Conservation (phyloP, 352 stramenopile species). For the Paralagenidium karlingii region DNA sequence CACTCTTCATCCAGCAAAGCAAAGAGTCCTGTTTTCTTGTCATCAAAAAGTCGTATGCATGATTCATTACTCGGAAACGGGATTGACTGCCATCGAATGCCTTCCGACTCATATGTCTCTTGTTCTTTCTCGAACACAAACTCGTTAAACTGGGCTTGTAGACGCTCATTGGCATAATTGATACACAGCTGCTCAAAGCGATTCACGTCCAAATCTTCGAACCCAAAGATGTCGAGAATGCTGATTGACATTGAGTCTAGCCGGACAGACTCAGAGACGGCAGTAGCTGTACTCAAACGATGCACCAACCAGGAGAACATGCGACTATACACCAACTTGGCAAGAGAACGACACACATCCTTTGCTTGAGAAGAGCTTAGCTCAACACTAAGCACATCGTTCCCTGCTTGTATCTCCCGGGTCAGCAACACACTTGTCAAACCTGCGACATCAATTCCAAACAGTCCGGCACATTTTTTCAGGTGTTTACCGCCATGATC, state of each 20-base stretch:
- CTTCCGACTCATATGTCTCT: conserved; percentile 67
- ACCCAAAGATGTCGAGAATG: conserved; percentile 85
- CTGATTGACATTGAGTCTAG: conserved; percentile 37
- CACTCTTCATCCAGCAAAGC: conserved; percentile 77
- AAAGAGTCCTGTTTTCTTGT: conserved; percentile 67
- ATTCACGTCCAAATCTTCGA: conserved; percentile 74
- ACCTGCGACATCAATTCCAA: conserved; percentile 69
- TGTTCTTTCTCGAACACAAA: conserved; percentile 83
- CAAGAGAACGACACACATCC: conserved; percentile 88
- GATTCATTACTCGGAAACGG: conserved; percentile 65
- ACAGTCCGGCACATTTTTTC: conserved; percentile 74
- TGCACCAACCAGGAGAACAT: conserved; percentile 94
- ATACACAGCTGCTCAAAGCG: conserved; percentile 82
- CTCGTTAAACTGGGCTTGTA: conserved; percentile 83
- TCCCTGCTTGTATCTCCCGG: conserved; percentile 85
- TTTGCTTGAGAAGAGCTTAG: conserved; percentile 55
- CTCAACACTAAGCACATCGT: conserved; percentile 79
- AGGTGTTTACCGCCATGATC: conserved; percentile 40
- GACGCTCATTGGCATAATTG: conserved; percentile 78
- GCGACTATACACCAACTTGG: conserved; percentile 93
- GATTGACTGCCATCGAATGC: conserved; percentile 78
- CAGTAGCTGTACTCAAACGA: conserved; percentile 47
- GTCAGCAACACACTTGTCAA: conserved; percentile 85
- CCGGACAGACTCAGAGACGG: not conserved
- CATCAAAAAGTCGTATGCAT: conserved; percentile 73